Conservation (phyloP, 2,329 filamentous ascomycete species). For the Fusarium bactridioides region DNA sequence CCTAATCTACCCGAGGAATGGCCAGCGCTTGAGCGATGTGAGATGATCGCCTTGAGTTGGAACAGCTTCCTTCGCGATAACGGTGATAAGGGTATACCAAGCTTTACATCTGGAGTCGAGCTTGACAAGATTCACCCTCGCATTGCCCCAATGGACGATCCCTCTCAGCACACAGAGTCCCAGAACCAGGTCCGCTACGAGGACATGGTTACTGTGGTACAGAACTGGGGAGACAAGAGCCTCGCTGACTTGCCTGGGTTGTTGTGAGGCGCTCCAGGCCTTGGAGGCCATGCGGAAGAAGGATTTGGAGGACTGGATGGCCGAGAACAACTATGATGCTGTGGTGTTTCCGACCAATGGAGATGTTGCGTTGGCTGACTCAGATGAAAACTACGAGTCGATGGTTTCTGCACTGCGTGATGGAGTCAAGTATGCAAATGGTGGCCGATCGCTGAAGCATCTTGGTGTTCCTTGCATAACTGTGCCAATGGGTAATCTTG, state of each 20-base stretch:
- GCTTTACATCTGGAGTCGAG: not conserved
- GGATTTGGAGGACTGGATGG: not conserved
- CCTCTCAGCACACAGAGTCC: not conserved
- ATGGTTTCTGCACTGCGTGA: slow-evolving; percentile 41
- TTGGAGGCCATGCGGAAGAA: not conserved
- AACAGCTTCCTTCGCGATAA: not conserved
- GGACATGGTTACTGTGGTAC: not conserved
- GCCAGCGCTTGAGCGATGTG: not conserved
- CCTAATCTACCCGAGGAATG: not conserved
- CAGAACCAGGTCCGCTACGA: slow-evolving; percentile 6
- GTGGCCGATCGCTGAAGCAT: slow-evolving; percentile 61
- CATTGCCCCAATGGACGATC: not conserved
- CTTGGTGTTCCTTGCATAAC: slow-evolving; percentile 62
- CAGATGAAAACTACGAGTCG: slow-evolving; percentile 47
- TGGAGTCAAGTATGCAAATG: slow-evolving; percentile 62
- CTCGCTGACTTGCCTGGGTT: not conserved
- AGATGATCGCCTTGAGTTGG: slow-evolving; percentile 1
- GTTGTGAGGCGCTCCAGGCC: not conserved
- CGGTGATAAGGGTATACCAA: not conserved
- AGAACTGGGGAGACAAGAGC: not conserved
- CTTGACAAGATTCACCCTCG: not conserved
- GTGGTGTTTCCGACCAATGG: slow-evolving; percentile 52
- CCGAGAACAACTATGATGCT: not conserved
- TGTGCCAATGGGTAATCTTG: slow-evolving; percentile 61
- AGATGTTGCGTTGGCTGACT: slow-evolving; percentile 58